Evolutionary conservation across 805 yeast species (phyloP), one percentile per base, ranked within the genome.

Genomic region (Candida boleticola): DNA sequence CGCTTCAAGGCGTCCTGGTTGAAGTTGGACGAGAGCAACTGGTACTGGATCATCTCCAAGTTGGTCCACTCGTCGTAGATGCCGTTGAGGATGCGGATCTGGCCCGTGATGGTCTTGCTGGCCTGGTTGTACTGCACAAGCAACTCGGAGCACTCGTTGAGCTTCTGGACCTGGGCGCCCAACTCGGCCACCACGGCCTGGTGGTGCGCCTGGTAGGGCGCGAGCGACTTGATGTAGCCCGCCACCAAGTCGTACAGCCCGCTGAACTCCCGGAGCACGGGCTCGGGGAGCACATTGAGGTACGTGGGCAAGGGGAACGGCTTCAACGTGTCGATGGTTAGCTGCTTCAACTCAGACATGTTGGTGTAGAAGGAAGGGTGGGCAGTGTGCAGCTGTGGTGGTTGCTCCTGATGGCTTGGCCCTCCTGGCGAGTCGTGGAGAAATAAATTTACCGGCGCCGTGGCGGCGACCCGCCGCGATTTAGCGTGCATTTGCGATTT

Each of bases 31-130:
- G 69, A 58, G 17, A 68, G 52, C 22, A 68, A 54, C 46, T 66
- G 67, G 54, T 68, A 68, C 53, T 69, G 74, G 26, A 46, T 51
- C 11, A 66, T 60, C 44, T 70, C 73, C 34, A 65, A 49, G 41
- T 54, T 54, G 18, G 56, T 44, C 48, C 66, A 70, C 45, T 68
- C 66, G 22, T 52, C 54, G 46, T 63, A 64, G 4, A 58, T 45
- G 11, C 41, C 39, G 17, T 55, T 54, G n/a, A 68, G 48, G 14
- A 51, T 44, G 10, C 43, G 43, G 4, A 63, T 47, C 40, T 60
- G 63, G 23, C 45, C 50, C 21, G 47, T 46, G 17, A 70, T 68
- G 18, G 40, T 47, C 2, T 35, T 40, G 5, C 60, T 41, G 16
- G 57, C 41, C 10, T 43, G 36, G 10, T 47, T 43, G 47, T 66